These are phyloP conservation scores for Nakazawaea pomicola DNA, from an alignment of 805 yeast species.

Conservation along the genomic window DNA sequence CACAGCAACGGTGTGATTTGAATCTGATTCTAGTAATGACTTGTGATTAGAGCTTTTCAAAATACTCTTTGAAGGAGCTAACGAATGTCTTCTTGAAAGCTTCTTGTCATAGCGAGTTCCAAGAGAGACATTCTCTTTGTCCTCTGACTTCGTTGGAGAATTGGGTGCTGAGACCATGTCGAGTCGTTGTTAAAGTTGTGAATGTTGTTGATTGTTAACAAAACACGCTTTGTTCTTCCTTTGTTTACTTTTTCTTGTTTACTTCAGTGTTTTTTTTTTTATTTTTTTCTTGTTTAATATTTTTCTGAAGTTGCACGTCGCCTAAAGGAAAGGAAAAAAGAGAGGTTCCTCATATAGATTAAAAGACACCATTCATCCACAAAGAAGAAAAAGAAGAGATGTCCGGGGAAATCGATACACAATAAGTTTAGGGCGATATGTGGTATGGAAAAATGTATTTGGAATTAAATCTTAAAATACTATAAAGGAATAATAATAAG, in stretches of 20 bases:
- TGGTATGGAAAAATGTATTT: too few species aligned
- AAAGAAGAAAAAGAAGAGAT: too few species aligned
- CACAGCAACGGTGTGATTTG: slow-evolving; percentile 32
- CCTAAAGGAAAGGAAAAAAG: too few species aligned
- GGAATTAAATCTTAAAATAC: too few species aligned
- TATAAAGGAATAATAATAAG: too few species aligned
- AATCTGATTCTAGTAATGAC: slow-evolving; percentile 14
- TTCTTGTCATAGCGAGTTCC: too few species aligned
- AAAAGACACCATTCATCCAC: too few species aligned
- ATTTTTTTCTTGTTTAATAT: background rate
- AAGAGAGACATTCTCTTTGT: slow-evolving; percentile 11
- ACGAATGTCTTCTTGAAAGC: slow-evolving; percentile 27
- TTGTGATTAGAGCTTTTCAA: slow-evolving; percentile 25
- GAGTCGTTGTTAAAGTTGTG: slow-evolving; percentile 12
- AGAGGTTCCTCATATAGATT: too few species aligned
- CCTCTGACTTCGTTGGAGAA: slow-evolving; percentile 9
- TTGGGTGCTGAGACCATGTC: slow-evolving; percentile 15
- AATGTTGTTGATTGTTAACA: slow-evolving; percentile 10
- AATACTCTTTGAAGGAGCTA: slow-evolving; percentile 34
- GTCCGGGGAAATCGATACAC: too few species aligned
- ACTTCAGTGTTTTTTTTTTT: background rate
- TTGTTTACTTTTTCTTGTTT: background rate
- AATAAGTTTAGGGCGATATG: too few species aligned
- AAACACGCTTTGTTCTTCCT: too few species aligned
- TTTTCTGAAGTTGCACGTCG: too few species aligned